Base-by-base conservation (phyloP, 345 rosid species). In the Populus simonii region DNA sequence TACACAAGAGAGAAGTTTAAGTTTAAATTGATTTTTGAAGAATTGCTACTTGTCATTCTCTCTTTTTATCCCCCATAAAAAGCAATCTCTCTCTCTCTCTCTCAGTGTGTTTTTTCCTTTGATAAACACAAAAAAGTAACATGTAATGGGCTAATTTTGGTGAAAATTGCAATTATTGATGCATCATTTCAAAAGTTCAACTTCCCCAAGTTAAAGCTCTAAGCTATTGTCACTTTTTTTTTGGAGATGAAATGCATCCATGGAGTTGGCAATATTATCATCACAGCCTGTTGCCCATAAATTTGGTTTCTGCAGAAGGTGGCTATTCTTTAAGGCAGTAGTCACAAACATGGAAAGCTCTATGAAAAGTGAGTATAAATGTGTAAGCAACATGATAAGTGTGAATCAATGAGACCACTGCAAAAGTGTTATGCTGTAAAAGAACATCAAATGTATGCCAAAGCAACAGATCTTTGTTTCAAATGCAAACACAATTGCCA, bases 1-100 rank as follows among this genome's bases (percentile, higher is more conserved):
- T 71, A 73, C 81, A 86, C 59, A 67, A 31, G 73, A 75, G 79
- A 79, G 33, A 82, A 27, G 53, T 53, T 45, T 38, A 9, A 41
- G 9, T 35, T 59, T 35, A 16, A 68, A 45, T 17, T 2, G 69
- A 61, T 49, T 9, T 38, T 74, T 4, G 57, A 51, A 53, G 17
- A 72, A 33, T 23, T 10, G 25, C 4, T 53, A 73, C 17, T 16
- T 41, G 17, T 15, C 1, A 23, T 6, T 20, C 6, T 9, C 8
- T 11, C 20, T 71, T 47, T 20, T 23, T 25, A 18, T 16, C 16
- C 13, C 33, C 16, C 29, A 47, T 16, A 47, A 47, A 47, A 47
- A 47, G 53, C 53, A 47, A 47, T 47, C 11, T 45, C 51, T 45
- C 8, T 38, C 51, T 45, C 8, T 38, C 8, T 31, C 33, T 8